Evolutionary conservation across 345 rosid species (phyloP), one percentile per base, ranked within the genome.

Genomic region (Triadica sebifera): DNA sequence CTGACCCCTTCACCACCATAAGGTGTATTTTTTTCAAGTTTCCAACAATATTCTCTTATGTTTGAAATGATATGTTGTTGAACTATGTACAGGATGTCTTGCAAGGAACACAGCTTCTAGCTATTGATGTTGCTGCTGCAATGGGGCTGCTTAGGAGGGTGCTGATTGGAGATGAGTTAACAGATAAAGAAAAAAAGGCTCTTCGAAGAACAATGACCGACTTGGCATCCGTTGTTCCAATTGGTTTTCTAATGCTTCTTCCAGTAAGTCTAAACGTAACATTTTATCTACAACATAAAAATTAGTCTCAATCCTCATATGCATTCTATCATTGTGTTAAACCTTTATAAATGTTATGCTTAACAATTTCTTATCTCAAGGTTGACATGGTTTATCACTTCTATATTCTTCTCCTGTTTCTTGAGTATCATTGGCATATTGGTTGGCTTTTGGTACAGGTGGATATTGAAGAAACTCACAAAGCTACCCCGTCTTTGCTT

Each of bases 91-190:
- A 95, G 99, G 98, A 95, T 83, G 92, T 95, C 76, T 86, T 88
- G 88, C 99, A 93, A 86, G 99, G 99, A 70, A 91, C 99, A 68
- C 98, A 91, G 84, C 99, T 95, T 81, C 88, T 95, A 65, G 98
- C 89, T 49, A 85, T 90, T 79, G 99, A 95, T 83, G 93, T 86
- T 80, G 93, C 82, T 81, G 93, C 97, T 82, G 94, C 99, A 16
- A 79, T 73, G 86, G 97, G 79, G 61, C 83, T 95, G 80, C 89
- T 95, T 69, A 81, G 86, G 67, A 93, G 96, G 81, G 84, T 75
- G 67, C 63, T 93, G 75, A 75, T 88, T 75, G 98, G 99, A 53
- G 99, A 95, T 79, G 94, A 95, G 78, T 84, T 95, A 75, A 86
- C 99, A 41, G 88, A 82, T 77, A 93, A 91, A 83, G 99, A 95